Percentiles rank a stretch among this genome's conserved stretches.
Evolutionary conservation across 1,284 basidiomycete species (phyloP).

Genomic region (Cystobasidium slooffiae): DNA sequence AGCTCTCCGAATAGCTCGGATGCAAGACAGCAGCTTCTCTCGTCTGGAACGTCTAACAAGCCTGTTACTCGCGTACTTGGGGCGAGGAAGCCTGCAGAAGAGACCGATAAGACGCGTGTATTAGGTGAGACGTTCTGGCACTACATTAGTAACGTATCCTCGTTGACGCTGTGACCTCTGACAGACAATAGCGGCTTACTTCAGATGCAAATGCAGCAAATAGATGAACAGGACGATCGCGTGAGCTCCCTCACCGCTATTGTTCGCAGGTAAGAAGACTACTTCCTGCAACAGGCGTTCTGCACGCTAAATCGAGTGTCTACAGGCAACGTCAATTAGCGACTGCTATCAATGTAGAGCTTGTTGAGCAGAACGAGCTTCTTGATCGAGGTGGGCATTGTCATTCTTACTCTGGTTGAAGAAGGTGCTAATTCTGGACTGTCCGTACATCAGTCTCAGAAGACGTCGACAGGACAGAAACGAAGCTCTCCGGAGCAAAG

Average conservation of each 20-base stretch:
- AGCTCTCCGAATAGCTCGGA: not conserved
- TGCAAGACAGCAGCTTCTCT: constrained; percentile 16
- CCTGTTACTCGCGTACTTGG: constrained; percentile 61
- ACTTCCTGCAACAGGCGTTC: not conserved
- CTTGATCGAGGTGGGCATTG: constrained; percentile 62
- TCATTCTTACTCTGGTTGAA: no score
- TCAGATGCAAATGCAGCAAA: constrained; percentile 75
- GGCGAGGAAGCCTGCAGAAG: constrained; percentile 64
- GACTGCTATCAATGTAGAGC: constrained; percentile 81
- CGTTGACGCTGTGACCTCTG: not conserved
- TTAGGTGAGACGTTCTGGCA: constrained; percentile 56
- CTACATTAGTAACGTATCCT: not conserved
- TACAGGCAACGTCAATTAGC: constrained; percentile 76
- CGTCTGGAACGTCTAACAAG: constrained; percentile 29
- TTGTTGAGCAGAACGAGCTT: constrained; percentile 82
- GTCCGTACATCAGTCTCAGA: constrained; percentile 27
- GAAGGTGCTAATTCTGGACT: not conserved
- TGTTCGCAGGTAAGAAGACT: constrained; percentile 64
- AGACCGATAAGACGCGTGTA: constrained; percentile 83
- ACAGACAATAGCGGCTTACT: constrained; percentile 77
- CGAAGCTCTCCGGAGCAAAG: constrained; percentile 42
- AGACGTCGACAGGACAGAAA: constrained; percentile 44
- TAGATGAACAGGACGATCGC: constrained; percentile 82
- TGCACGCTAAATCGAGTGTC: not conserved
- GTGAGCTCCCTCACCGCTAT: constrained; percentile 77